phyloP scores from a whole-genome alignment of 495 filamentous ascomycete species.

The Aspergillus saccharolyticus region DNA sequence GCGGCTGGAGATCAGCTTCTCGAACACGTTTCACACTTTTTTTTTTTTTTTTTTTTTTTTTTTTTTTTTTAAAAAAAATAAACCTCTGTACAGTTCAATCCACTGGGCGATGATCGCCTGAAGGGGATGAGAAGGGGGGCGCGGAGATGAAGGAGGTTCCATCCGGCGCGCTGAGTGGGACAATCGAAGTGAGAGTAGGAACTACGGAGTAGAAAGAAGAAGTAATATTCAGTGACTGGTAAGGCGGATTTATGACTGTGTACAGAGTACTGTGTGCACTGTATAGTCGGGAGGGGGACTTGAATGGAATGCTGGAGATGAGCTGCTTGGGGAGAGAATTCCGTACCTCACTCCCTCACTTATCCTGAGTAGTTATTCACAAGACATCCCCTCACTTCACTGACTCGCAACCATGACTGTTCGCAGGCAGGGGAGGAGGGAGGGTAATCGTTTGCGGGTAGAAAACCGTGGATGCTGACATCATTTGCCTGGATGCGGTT shows the following conservation, averaged over 20 bases:
- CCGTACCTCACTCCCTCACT: neutral
- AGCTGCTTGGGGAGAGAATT: too few relatives aligned
- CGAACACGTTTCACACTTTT: slow-evolving; percentile 14
- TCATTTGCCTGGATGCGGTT: neutral
- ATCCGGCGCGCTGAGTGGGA: slow-evolving; percentile 3
- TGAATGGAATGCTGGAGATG: too few relatives aligned
- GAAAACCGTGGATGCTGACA: slow-evolving; percentile 1
- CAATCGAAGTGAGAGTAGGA: neutral
- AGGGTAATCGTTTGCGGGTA: slow-evolving; percentile 3
- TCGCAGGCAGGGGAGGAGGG: neutral
- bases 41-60: too few relatives aligned
- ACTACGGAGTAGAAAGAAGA: neutral
- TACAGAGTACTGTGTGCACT: too few relatives aligned
- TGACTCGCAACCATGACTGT: neutral
- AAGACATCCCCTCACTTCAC: neutral
- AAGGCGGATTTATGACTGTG: too few relatives aligned
- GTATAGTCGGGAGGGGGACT: too few relatives aligned
- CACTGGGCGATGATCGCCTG: slow-evolving; percentile 8
- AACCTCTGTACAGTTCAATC: too few relatives aligned
- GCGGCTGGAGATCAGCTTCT: slow-evolving; percentile 14
- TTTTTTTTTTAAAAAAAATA: too few relatives aligned
- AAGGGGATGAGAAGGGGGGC: neutral
- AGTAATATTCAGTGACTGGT: neutral
- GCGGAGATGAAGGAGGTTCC: neutral
- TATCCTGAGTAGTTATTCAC: too few relatives aligned